Conservation (phyloP, 495 filamentous ascomycete genomes). For the Articulospora tetracladia region DNA sequence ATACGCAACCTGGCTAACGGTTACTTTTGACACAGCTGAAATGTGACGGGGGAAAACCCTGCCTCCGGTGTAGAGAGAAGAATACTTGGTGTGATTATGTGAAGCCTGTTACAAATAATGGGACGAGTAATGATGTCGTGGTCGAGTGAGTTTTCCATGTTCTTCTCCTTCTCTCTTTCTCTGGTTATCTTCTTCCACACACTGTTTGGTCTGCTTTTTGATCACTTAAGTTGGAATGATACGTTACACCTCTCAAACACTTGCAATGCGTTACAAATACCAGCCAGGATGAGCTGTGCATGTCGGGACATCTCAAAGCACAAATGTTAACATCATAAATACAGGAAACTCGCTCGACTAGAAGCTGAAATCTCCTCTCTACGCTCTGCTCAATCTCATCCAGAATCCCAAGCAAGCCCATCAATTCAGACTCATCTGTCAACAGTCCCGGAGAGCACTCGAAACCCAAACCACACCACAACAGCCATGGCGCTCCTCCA, state of each 20-base stretch:
- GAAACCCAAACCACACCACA: too few relatives aligned
- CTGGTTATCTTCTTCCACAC: too few relatives aligned
- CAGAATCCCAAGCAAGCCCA: not conserved
- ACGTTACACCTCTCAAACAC: too few relatives aligned
- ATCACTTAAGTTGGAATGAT: too few relatives aligned
- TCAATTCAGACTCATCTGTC: too few relatives aligned
- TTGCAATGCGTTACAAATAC: too few relatives aligned
- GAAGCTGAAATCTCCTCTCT: not conserved
- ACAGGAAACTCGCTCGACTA: slow-evolving; percentile 2
- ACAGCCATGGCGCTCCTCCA: too few relatives aligned
- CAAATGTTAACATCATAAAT: not conserved
- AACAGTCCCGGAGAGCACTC: too few relatives aligned
- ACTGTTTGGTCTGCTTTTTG: too few relatives aligned
- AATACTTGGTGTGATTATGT: slow-evolving; percentile 14
- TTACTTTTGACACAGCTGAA: not conserved
- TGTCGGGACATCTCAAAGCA: not conserved
- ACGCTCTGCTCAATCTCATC: not conserved
- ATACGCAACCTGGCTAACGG: too few relatives aligned
- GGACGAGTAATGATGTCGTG: not conserved
- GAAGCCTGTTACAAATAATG: not conserved
- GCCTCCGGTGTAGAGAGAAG: slow-evolving; percentile 9
- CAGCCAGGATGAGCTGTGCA: too few relatives aligned
- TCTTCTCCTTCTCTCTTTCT: not conserved
- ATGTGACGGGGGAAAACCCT: slow-evolving; percentile 22
- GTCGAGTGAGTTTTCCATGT: not conserved